Base-by-base conservation (phyloP, 2,329 filamentous ascomycete species). In the Parastagonospora nodorum region DNA sequence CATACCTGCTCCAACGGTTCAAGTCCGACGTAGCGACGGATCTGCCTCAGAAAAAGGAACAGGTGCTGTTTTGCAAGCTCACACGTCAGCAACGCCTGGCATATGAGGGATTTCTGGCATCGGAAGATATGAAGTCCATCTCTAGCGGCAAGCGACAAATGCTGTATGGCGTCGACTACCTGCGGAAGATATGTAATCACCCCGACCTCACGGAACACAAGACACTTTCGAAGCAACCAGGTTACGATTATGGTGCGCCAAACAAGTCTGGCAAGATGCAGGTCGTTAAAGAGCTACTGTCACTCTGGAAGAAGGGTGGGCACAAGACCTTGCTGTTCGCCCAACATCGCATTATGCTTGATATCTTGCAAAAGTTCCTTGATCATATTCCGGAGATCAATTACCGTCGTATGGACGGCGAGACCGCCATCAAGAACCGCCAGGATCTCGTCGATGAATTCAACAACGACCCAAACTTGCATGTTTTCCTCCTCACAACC, bases 141-240 rank as follows among this genome's bases (percentile, higher is more conserved):
- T 74, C 93, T 35, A 84, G 82, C 40, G 86, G 86, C 33, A 88
- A 85, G 53, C 83, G 88, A 4, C 89, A 96, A 66, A 88, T 91
- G 2, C 79, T 99, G 0, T 96, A 88, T 63, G 94, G 93, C 7
- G 91, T 99, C 56, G 92, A 97, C 63, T 88, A 92, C 24, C 78
- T 99, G 33, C 87, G 94, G 44, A 99, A 99, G 74, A 93, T 99
- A 47, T 97, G 93, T 78, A 99, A 99, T 57, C 95, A 99, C 65
- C 94, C 95, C 0, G 94, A 99, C 75, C 79, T 99, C 1, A 78
- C 88, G 2, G 86, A 94, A 61, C 89, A 86, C 62, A 84, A 82
- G 61, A 75, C 78, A 1, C 60, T 83, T 15, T 80, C 81, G 0
- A 75, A 78, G 47, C 87, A 88, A 60, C 68, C 80, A 1, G 85